Base-by-base conservation (phyloP, 2,329 filamentous ascomycete species). In the Xylariomycetidae sp. region DNA sequence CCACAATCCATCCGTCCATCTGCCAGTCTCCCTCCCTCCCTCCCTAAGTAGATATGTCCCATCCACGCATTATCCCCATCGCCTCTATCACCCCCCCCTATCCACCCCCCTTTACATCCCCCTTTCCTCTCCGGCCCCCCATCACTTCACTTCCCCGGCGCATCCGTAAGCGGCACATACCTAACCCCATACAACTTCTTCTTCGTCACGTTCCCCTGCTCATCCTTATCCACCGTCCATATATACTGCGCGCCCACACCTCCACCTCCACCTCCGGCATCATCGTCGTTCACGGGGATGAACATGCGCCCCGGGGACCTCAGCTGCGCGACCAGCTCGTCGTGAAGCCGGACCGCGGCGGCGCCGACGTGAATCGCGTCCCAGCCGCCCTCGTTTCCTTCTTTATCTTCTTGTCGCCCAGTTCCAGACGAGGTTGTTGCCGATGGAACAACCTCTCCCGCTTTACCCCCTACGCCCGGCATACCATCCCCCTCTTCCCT, bases 341-440 rank as follows among this genome's bases (percentile, higher is more conserved):
- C 55, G 56, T 94, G 89, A 34, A 94, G 63, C 52, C 79, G 74
- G 16, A 65, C 73, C 1, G 90, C 90, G 6, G 88, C 85, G 1
- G 92, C 92, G 0, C 92, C 92, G 3, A 97, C 92, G 56, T 97
- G 92, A 39, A 98, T 97, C 3, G 85, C 89, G 69, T 97, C 88
- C 70, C 90, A 98, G 0, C 79, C 72, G 41, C 63, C 69, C 10
- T 67, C 62, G 35, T 68, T 68, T 67, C 69, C 27, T 61, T 59
- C 3, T 64, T 75, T 50, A 51, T 63, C 36, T 62, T 51, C 2
- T 53, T 42, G 2, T 25, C 30, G 8, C n/a, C n/a, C n/a, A n/a
- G n/a, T n/a, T n/a, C n/a, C n/a, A n/a, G n/a, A n/a, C n/a, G n/a
- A n/a, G n/a, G n/a, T n/a, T n/a, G n/a, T n/a, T n/a, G n/a, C n/a